These are phyloP conservation scores for Aspergillus texensis DNA, from an alignment of 2,329 filamentous ascomycete genomes.

Conservation along the genomic window DNA sequence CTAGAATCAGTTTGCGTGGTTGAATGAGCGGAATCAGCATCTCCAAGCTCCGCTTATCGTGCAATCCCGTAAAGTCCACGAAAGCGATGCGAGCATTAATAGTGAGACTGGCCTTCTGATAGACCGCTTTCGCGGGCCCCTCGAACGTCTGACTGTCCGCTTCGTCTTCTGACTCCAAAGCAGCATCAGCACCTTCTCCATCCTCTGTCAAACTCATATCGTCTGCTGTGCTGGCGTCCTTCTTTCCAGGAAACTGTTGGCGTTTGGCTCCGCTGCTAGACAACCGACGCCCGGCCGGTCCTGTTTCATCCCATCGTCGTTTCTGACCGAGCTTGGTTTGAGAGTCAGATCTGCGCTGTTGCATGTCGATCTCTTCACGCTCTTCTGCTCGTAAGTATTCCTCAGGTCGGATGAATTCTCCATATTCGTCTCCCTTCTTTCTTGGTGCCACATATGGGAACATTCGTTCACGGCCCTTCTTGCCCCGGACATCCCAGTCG, in stretches of 20 bases:
- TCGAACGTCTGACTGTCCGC: conserved; percentile 51
- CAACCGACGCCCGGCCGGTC: conserved; percentile 39
- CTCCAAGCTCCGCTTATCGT: conserved; percentile 89
- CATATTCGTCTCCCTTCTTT: conserved; percentile 85
- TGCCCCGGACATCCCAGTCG: conserved; percentile 88
- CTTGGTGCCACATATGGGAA: conserved; percentile 84
- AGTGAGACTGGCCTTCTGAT: conserved; percentile 64
- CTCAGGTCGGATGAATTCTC: conserved; percentile 88
- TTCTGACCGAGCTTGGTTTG: conserved; percentile 81
- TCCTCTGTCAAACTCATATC: conserved; percentile 49
- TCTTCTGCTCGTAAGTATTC: conserved; percentile 94
- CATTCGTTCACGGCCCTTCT: conserved; percentile 88
- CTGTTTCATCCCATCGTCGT: conserved; percentile 83
- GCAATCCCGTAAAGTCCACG: conserved; percentile 88
- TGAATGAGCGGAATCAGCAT: conserved; percentile 94
- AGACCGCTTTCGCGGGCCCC: conserved; percentile 76
- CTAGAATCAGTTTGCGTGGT: conserved; percentile 91
- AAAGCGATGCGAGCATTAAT: conserved; percentile 78
- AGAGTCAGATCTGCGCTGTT: conserved; percentile 56
- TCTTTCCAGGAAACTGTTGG: conserved; percentile 49
- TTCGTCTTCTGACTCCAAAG: conserved; percentile 59
- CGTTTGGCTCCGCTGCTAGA: conserved; percentile 62
- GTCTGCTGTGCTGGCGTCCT: conserved; percentile 52
- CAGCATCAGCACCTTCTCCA: conserved; percentile 63
- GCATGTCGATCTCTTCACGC: conserved; percentile 72